phyloP scores from a whole-genome alignment of 2,329 filamentous ascomycete genomes.

The Aspergillus hortae region DNA sequence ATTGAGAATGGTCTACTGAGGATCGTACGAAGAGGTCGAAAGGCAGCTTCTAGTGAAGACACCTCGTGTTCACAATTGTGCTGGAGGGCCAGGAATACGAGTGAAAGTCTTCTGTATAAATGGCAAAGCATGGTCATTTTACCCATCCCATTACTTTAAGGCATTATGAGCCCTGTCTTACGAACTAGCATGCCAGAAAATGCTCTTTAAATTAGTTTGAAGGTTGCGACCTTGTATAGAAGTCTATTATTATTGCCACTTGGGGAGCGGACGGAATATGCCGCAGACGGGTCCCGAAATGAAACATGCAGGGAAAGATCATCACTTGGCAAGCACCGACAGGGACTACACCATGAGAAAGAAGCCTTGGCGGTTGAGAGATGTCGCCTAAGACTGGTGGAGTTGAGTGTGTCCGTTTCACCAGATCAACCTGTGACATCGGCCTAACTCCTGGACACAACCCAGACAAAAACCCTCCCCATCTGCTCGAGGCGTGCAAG shows the following conservation, averaged over 20 bases:
- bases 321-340: not conserved
- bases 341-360: not conserved
- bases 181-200: not conserved
- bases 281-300: not conserved
- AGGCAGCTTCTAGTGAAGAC: not conserved
- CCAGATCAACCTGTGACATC: not conserved
- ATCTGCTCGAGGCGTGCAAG: not conserved
- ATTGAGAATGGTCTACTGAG: constrained; percentile 46
- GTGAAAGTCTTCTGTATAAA: not conserved
- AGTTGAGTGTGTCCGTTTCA: not conserved
- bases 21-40: not conserved
- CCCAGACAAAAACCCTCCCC: not conserved
- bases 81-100: not conserved
- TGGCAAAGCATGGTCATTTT: not conserved
- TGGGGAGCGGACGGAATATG: not conserved
- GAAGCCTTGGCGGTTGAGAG: not conserved
- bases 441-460: not conserved
- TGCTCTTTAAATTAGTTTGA: not conserved
- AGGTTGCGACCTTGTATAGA: not conserved
- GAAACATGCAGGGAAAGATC: not conserved
- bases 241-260: not conserved
- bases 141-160: not conserved
- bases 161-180: not conserved
- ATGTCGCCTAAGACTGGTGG: not conserved
- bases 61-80: not conserved